These are phyloP conservation scores for Salix udensis DNA, from an alignment of 345 rosid species.

Conservation along the genomic window DNA sequence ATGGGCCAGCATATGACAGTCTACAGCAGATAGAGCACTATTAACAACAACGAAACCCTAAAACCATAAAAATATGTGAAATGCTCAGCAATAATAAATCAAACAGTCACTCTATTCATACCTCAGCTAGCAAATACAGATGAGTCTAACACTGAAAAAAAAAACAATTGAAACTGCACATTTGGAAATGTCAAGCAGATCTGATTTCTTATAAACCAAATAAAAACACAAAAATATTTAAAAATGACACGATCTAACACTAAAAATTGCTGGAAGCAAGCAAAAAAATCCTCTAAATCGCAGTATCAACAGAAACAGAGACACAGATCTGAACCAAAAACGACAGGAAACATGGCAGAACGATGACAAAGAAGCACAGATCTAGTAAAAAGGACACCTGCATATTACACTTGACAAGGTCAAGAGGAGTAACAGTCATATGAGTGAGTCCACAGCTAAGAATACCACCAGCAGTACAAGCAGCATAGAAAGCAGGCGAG, in stretches of 20 bases:
- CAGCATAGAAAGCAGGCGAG: conserved; percentile 82
- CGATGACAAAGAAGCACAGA: conserved; percentile 4
- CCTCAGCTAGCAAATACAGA: background rate
- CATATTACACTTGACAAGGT: conserved; percentile 99
- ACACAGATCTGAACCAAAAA: background rate
- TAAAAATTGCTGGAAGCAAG: background rate
- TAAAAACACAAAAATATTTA: background rate
- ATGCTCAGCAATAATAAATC: background rate
- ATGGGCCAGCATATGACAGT: background rate
- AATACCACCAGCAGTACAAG: conserved; percentile 84
- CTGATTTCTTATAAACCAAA: background rate
- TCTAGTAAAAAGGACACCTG: conserved; percentile 48
- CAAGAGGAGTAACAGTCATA: conserved; percentile 94
- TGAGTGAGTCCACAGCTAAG: conserved; percentile 97
- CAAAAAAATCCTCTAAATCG: background rate
- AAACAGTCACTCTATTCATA: background rate
- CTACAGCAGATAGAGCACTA: background rate
- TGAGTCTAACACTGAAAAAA: background rate
- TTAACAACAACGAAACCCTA: background rate
- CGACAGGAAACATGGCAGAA: background rate
- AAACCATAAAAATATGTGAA: too few species aligned
- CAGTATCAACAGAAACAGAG: background rate
- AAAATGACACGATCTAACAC: background rate
- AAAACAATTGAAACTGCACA: background rate
- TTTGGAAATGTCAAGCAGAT: background rate